Conservation (phyloP, 1,139 yeast species). For the Geotrichum klebahnii region DNA sequence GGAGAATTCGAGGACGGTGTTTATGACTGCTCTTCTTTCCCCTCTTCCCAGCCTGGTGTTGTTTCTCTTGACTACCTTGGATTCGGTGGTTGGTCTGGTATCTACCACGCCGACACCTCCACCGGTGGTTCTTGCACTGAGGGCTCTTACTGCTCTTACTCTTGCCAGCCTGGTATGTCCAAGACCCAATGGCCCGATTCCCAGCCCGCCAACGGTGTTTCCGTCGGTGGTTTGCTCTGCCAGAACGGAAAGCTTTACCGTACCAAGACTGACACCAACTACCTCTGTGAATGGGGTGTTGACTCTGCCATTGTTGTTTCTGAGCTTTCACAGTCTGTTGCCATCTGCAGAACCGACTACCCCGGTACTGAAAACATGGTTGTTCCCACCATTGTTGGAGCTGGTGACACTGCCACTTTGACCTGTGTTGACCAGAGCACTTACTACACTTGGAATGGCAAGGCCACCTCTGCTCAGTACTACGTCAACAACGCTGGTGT, state of each 20-base stretch:
- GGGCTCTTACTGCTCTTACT: constrained; percentile 92
- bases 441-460: constrained; percentile 81
- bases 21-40: constrained; percentile 71
- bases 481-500: constrained; percentile 97
- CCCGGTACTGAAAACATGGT: constrained; percentile 99
- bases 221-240: constrained; percentile 87
- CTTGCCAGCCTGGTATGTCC: constrained; percentile 94
- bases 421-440: constrained; percentile 72
- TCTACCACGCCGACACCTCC: constrained; percentile 55
- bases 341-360: constrained; percentile 95
- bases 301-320: constrained; percentile 65
- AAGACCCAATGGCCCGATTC: constrained; percentile 91
- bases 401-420: constrained; percentile 62
- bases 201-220: constrained; percentile 83
- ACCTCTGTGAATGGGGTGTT: constrained; percentile 83
- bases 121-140: constrained; percentile 67
- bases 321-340: constrained; percentile 60
- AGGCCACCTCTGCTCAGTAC: constrained; percentile 87
- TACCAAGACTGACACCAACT: constrained; percentile 56
- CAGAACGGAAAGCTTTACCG: constrained; percentile 72
- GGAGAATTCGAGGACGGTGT: constrained; percentile 74
- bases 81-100: constrained; percentile 90
- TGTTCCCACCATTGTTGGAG: constrained; percentile 75
- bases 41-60: constrained; percentile 81
- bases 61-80: constrained; percentile 75